phyloP scores from a whole-genome alignment of 73 alveolate species.

The Uronychia binucleata region DNA sequence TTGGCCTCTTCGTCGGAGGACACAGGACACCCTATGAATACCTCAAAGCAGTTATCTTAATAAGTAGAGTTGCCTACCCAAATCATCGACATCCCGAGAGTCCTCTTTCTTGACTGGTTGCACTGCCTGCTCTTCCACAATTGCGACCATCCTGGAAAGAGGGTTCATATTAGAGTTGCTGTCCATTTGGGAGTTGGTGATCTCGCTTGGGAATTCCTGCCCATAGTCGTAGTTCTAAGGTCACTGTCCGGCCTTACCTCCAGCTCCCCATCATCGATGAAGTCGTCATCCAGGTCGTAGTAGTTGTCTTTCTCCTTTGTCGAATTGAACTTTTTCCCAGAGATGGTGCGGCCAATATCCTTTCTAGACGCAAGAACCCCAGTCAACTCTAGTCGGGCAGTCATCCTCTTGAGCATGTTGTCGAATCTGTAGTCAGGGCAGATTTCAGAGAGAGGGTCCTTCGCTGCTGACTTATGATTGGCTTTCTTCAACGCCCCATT shows the following conservation, averaged over 20 bases:
- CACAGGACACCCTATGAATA: not conserved
- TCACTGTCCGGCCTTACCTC: not conserved
- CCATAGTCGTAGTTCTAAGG: not conserved
- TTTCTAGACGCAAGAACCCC: conserved; percentile 11
- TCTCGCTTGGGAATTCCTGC: not conserved
- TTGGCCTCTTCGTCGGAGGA: not conserved
- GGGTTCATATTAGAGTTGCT: not conserved
- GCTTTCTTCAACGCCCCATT: not conserved
- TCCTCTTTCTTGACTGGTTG: not conserved
- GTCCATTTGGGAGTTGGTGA: not conserved
- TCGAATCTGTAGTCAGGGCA: not conserved
- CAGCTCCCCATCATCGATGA: conserved; percentile 16
- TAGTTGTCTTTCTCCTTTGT: conserved; percentile 7
- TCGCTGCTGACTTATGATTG: not conserved
- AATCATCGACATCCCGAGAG: not conserved
- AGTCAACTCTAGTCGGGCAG: conserved; percentile 7
- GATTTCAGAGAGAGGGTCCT: no score
- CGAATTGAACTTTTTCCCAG: conserved; percentile 2
- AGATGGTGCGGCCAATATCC: conserved; percentile 5
- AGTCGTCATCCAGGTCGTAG: conserved; percentile 20
- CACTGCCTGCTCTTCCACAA: not conserved
- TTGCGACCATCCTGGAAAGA: not conserved
- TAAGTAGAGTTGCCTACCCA: no score
- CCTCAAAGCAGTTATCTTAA: not conserved
- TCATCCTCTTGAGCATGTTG: conserved; percentile 8